These are phyloP conservation scores for Tulasnella sp. DNA, from an alignment of 768 basidiomycete genomes.

Conservation along the genomic window DNA sequence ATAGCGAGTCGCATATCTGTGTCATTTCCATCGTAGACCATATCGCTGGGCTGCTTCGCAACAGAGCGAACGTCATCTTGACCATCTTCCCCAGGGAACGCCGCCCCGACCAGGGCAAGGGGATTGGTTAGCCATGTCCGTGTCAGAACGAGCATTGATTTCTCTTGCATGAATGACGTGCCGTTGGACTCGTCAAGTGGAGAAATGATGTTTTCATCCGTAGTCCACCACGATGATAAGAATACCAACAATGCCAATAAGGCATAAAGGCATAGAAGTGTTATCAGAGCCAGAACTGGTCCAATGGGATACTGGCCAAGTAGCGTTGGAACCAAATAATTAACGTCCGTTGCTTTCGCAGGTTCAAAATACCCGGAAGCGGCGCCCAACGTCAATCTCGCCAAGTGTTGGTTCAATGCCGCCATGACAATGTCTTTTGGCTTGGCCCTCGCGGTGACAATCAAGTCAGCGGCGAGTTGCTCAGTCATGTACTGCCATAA, in stretches of 20 bases:
- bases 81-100: not conserved
- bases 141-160: not conserved
- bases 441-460: not conserved
- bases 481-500: not conserved
- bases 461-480: conserved; percentile 10
- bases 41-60: not conserved
- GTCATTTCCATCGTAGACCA: conserved; percentile 6
- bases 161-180: not conserved
- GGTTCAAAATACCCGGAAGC: conserved; percentile 8
- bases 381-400: not conserved
- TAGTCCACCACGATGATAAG: conserved; percentile 1
- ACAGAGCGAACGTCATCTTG: conserved; percentile 7
- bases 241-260: not conserved
- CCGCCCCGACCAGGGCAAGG: not conserved
- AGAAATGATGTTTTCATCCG: not conserved
- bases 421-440: not conserved
- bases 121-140: conserved; percentile 11
- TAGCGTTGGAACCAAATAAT: not conserved
- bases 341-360: not conserved
- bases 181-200: not conserved
- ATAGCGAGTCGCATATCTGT: conserved; percentile 7
- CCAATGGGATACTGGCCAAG: not conserved
- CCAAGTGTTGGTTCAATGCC: conserved; percentile 2
- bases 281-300: not conserved
- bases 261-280: not conserved